Evolutionary conservation across 1,284 basidiomycete genomes (phyloP).

Genomic region (Fomitopsis betulina): DNA sequence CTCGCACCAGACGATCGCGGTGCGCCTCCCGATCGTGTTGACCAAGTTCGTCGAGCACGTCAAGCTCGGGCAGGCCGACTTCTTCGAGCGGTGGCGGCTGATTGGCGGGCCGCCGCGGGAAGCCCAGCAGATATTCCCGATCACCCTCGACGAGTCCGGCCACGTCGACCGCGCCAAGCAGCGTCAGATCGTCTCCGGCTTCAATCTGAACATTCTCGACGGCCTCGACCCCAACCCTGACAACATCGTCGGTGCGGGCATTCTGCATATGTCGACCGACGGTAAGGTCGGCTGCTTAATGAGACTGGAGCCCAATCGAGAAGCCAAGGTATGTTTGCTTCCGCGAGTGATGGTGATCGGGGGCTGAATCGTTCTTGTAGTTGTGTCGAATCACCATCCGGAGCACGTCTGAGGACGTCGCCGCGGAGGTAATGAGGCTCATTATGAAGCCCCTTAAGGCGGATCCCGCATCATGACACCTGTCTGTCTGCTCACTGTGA

Average conservation of each 20-base stretch:
- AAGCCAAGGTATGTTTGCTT: slow-evolving; percentile 74
- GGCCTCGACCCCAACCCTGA: slow-evolving; percentile 83
- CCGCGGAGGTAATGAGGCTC: slow-evolving; percentile 72
- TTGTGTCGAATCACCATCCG: slow-evolving; percentile 91
- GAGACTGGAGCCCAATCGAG: slow-evolving; percentile 90
- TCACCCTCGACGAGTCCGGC: slow-evolving; percentile 62
- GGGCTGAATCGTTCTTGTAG: slow-evolving; percentile 34
- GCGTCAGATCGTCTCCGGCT: slow-evolving; percentile 72
- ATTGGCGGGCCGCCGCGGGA: slow-evolving; percentile 95
- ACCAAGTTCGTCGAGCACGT: slow-evolving; percentile 95
- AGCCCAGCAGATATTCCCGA: slow-evolving; percentile 84
- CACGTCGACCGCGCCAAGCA: slow-evolving; percentile 75
- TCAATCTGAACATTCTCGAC: slow-evolving; percentile 72
- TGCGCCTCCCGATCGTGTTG: slow-evolving; percentile 84
- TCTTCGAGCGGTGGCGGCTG: slow-evolving; percentile 98
- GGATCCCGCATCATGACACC: slow-evolving; percentile 14
- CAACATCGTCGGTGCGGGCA: slow-evolving; percentile 90
- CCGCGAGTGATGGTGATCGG: neutral
- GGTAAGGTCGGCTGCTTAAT: slow-evolving; percentile 96
- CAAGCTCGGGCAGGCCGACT: slow-evolving; percentile 76
- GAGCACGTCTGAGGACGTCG: slow-evolving; percentile 93
- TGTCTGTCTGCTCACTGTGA: neutral
- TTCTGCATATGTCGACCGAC: slow-evolving; percentile 80
- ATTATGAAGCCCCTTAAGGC: slow-evolving; percentile 50
- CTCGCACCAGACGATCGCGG: slow-evolving; percentile 80